A percentile compares a stretch with the other conserved stretches of the same genome.
Conservation (phyloP, 164 flowering plant species). For the Annona cherimola region DNA sequence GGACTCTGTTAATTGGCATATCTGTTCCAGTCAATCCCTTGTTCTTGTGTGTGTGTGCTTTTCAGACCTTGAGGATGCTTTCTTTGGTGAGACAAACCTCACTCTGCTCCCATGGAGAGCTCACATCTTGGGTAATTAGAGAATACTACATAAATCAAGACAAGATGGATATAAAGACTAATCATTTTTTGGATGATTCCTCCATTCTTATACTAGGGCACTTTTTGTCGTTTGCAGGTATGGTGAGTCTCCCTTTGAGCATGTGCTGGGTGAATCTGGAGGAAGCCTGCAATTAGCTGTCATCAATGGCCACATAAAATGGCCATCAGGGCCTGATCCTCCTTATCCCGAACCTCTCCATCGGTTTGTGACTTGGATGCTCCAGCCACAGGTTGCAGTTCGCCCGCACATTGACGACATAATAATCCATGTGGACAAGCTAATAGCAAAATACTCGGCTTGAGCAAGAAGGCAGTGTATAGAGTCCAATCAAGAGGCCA, state of each 20-base stretch:
- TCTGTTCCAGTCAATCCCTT: neutral
- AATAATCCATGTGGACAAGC: constrained; percentile 81
- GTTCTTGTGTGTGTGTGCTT: neutral
- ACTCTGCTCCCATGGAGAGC: neutral
- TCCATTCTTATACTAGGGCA: neutral
- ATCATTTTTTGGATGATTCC: neutral
- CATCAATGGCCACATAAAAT: constrained; percentile 80
- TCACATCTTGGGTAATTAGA: neutral
- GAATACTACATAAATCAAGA: too few species aligned
- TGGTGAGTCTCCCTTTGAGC: constrained; percentile 90
- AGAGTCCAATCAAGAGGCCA: neutral
- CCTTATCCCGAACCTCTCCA: constrained; percentile 85
- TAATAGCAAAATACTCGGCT: constrained; percentile 57
- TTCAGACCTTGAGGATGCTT: neutral
- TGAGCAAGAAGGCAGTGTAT: neutral
- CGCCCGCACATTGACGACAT: constrained; percentile 90
- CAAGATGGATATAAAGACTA: too few species aligned
- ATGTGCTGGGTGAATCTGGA: constrained; percentile 87
- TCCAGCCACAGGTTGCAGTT: constrained; percentile 79
- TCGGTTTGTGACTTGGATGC: constrained; percentile 95
- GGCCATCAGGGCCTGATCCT: constrained; percentile 88
- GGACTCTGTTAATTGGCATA: too few species aligned
- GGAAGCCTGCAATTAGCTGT: constrained; percentile 93
- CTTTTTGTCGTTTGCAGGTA: constrained; percentile 45
- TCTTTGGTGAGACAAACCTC: neutral